phyloP scores from a whole-genome alignment of 345 rosid genomes.

The Rhodamnia rubescens region DNA sequence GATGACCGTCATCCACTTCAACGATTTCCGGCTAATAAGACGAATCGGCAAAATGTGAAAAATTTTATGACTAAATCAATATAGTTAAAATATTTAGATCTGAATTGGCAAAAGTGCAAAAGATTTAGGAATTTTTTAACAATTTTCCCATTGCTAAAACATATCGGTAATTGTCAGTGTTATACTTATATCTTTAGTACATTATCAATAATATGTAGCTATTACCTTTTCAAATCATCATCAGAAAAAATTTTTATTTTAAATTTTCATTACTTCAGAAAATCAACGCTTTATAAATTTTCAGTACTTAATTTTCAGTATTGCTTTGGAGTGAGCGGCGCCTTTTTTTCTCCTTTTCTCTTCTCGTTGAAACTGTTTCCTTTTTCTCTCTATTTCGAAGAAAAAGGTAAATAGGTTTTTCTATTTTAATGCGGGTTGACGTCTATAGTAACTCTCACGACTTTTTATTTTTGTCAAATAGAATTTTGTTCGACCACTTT shows the following conservation, averaged over 20 bases:
- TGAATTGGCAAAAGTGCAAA: no score
- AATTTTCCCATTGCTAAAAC: background rate
- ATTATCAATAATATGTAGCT: background rate
- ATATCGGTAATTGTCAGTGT: background rate
- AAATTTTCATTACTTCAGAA: no score
- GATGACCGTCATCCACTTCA: no score
- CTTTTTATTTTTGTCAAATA: background rate
- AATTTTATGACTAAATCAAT: no score
- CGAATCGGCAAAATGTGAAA: no score
- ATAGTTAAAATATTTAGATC: no score
- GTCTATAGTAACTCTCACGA: background rate
- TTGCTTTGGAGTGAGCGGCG: no score
- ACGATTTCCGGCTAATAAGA: no score
- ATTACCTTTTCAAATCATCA: background rate
- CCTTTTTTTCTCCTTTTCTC: rapidly evolving
- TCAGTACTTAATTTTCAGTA: background rate
- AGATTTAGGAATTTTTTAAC: no score
- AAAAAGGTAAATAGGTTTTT: background rate
- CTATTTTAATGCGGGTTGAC: background rate
- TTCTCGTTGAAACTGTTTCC: background rate
- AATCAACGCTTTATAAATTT: no score
- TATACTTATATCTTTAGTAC: background rate
- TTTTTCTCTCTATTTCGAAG: background rate
- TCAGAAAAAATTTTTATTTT: no score
- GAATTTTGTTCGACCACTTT: background rate